Evolutionary conservation across 2,329 filamentous ascomycete species (phyloP).

Genomic region (Aurifilum marmelostoma): DNA sequence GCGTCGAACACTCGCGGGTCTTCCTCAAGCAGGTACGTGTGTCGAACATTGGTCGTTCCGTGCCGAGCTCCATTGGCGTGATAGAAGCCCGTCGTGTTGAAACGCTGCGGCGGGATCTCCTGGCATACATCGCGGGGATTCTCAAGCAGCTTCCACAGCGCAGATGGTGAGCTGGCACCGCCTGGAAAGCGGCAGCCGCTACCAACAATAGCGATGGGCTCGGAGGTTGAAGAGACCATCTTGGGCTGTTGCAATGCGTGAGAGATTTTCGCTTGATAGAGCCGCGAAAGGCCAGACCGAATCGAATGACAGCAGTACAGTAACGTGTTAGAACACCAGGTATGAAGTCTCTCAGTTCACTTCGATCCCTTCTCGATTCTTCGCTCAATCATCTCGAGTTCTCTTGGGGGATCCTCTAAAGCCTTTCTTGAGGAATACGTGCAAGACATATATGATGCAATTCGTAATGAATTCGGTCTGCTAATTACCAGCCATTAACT

Average conservation of each 20-base stretch:
- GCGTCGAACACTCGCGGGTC: slow-evolving; percentile 24
- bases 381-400: neutral
- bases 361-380: neutral
- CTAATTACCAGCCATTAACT: neutral
- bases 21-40: slow-evolving; percentile 30
- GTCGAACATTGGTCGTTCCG: slow-evolving; percentile 35
- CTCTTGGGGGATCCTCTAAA: neutral
- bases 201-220: slow-evolving; percentile 47
- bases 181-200: slow-evolving; percentile 45
- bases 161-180: slow-evolving; percentile 38
- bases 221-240: slow-evolving; percentile 18
- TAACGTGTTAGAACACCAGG: neutral
- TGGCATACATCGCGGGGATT: slow-evolving; percentile 31
- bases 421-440: neutral
- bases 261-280: neutral
- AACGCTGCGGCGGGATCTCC: slow-evolving; percentile 33
- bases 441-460: neutral
- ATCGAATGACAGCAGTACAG: neutral
- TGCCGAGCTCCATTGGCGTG: slow-evolving; percentile 35
- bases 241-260: neutral
- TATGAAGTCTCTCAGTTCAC: neutral
- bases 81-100: slow-evolving; percentile 33
- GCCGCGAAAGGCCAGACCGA: neutral
- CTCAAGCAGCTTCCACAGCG: slow-evolving; percentile 41
- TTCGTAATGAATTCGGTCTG: neutral